These are phyloP conservation scores for Botryobasidium botryosum DNA, from an alignment of 768 basidiomycete genomes.

Conservation along the genomic window DNA sequence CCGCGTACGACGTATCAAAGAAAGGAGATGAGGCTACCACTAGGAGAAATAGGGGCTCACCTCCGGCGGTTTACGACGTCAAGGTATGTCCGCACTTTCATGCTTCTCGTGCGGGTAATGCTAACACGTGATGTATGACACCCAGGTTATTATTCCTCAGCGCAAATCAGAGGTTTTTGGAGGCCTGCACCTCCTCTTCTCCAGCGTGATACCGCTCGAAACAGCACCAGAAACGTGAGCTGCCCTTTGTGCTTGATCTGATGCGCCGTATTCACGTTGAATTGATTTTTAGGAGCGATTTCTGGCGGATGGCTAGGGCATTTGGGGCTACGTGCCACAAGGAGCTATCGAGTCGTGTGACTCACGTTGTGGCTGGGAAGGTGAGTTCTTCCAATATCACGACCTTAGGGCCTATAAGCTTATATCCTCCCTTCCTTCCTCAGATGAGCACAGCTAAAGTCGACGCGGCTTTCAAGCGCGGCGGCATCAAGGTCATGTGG, in stretches of 20 bases:
- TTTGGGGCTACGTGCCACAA: conserved; percentile 76
- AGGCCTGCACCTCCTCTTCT: conserved; percentile 75
- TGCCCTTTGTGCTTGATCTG: not conserved
- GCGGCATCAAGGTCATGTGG: conserved; percentile 72
- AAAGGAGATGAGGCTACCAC: conserved; percentile 8
- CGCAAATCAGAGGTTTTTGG: conserved; percentile 62
- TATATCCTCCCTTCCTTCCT: not conserved
- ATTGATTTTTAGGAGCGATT: conserved; percentile 29
- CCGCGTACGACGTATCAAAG: conserved; percentile 34
- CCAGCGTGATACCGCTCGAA: conserved; percentile 87
- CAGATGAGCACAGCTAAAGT: conserved; percentile 89
- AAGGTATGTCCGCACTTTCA: conserved; percentile 30
- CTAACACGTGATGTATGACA: not conserved
- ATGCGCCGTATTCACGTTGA: not conserved
- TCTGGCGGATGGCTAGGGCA: conserved; percentile 71
- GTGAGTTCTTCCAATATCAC: conserved; percentile 23
- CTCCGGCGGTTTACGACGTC: conserved; percentile 38
- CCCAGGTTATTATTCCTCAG: conserved; percentile 67
- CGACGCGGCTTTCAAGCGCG: conserved; percentile 58
- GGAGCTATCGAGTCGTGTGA: conserved; percentile 46
- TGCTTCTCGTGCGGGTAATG: not conserved
- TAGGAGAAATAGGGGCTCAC: not conserved
- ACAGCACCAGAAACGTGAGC: conserved; percentile 48
- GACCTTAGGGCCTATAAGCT: not conserved
- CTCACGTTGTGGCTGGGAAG: conserved; percentile 87